phyloP scores from a whole-genome alignment of 202 grass and related monocot genomes.

The Zizania palustris region DNA sequence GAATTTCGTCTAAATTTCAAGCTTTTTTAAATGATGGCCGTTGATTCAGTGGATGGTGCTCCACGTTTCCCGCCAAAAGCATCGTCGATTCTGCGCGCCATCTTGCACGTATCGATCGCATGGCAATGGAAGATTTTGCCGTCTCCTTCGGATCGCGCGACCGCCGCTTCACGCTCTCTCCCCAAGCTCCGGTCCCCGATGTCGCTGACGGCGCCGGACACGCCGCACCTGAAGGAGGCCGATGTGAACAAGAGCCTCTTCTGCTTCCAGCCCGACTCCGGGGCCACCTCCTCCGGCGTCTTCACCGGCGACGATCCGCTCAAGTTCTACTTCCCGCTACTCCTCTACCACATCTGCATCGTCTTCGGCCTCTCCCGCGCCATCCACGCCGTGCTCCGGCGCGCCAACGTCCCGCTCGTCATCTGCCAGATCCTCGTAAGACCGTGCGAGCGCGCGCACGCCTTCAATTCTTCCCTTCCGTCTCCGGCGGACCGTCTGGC shows the following conservation, averaged over 20 bases:
- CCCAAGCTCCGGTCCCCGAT: conserved; percentile 21
- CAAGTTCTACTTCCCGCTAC: conserved; percentile 73
- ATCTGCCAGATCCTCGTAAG: conserved; percentile 83
- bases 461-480: background rate
- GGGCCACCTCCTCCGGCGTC: conserved; percentile 64
- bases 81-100: background rate
- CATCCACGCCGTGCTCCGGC: conserved; percentile 48
- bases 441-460: background rate
- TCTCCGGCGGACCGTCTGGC: background rate
- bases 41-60: conserved; percentile 25
- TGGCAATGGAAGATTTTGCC: conserved; percentile 7
- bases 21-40: too few relatives aligned
- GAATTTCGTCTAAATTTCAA: too few relatives aligned
- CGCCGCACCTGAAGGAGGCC: background rate
- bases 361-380: conserved; percentile 54
- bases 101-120: conserved; percentile 10
- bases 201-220: conserved; percentile 25
- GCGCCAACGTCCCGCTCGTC: conserved; percentile 53
- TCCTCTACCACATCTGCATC: conserved; percentile 66
- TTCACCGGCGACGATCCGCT: conserved; percentile 78
- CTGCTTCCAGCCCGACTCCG: conserved; percentile 49
- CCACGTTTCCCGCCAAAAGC: conserved; percentile 41
- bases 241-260: conserved; percentile 46
- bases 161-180: background rate
- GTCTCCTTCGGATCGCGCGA: conserved; percentile 1